Conservation (phyloP, 352 stramenopile genomes). For the Globisporangium okanoganense region DNA sequence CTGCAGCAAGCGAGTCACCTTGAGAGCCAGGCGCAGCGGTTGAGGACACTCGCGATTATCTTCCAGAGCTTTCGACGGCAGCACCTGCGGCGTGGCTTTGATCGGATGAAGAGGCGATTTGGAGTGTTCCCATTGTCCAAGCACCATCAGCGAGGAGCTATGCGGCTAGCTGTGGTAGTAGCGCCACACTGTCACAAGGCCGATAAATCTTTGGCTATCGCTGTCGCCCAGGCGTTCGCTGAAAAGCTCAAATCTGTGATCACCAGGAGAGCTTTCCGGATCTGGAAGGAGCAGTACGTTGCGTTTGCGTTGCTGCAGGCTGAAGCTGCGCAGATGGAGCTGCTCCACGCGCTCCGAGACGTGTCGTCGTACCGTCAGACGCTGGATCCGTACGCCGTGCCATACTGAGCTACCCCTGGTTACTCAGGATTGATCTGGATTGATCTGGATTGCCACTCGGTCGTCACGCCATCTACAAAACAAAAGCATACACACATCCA, state of each 20-base stretch:
- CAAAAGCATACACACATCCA: not conserved
- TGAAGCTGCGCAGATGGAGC: constrained; percentile 35
- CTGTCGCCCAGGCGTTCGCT: constrained; percentile 18
- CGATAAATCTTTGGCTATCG: constrained; percentile 11
- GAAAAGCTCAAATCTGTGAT: constrained; percentile 20
- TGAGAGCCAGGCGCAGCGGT: constrained; percentile 8
- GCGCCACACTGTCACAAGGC: too few species aligned
- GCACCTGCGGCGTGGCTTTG: constrained; percentile 17
- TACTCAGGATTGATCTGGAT: not conserved
- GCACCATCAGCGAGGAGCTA: not conserved
- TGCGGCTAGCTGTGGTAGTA: too few species aligned
- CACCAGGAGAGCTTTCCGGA: constrained; percentile 27
- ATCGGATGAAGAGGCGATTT: constrained; percentile 9
- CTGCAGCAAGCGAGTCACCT: constrained; percentile 13
- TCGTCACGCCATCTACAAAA: not conserved
- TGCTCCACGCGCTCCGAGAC: constrained; percentile 38
- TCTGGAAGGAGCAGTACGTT: constrained; percentile 56
- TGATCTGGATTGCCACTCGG: not conserved
- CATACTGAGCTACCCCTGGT: constrained; percentile 3
- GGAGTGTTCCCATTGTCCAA: not conserved
- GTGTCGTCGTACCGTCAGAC: constrained; percentile 33
- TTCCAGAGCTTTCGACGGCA: not conserved
- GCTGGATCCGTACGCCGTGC: constrained; percentile 23
- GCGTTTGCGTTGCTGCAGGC: constrained; percentile 34
- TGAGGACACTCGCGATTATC: constrained; percentile 14